phyloP scores from a whole-genome alignment of 2,329 filamentous ascomycete genomes.

The Albifimbria verrucaria region DNA sequence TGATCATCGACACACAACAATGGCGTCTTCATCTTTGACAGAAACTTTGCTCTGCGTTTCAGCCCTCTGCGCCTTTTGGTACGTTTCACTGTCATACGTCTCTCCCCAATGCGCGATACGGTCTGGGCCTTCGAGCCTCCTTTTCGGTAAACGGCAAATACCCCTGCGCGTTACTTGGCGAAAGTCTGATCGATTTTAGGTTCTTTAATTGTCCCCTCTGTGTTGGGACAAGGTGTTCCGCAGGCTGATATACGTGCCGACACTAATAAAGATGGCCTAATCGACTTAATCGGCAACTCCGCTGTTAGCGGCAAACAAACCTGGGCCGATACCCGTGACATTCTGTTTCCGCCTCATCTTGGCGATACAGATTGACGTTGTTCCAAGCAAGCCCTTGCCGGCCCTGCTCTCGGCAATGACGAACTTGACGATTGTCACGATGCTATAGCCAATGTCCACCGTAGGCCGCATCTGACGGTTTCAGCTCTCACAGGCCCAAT shows the following conservation, averaged over 20 bases:
- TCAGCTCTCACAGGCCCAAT: slow-evolving; percentile 27
- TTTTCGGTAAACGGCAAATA: too few relatives aligned
- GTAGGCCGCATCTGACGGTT: slow-evolving; percentile 25
- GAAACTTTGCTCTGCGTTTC: too few relatives aligned
- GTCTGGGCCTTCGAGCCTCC: too few relatives aligned
- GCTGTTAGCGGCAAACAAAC: slow-evolving; percentile 19
- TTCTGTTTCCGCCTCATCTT: slow-evolving; percentile 34
- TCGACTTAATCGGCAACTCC: slow-evolving; percentile 16
- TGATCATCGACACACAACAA: too few relatives aligned
- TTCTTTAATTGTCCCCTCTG: background rate
- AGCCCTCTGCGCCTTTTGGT: too few relatives aligned
- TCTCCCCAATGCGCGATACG: too few relatives aligned
- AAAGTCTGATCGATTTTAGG: background rate
- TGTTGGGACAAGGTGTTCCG: background rate
- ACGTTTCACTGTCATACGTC: too few relatives aligned
- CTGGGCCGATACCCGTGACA: slow-evolving; percentile 22
- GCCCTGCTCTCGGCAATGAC: slow-evolving; percentile 10
- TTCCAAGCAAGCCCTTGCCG: slow-evolving; percentile 8
- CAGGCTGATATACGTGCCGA: slow-evolving; percentile 24
- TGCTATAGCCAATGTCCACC: slow-evolving; percentile 28
- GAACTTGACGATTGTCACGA: slow-evolving; percentile 31
- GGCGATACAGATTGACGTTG: slow-evolving; percentile 30
- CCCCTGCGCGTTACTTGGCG: background rate
- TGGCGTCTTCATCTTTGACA: too few relatives aligned
- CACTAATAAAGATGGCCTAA: slow-evolving; percentile 31